Evolutionary conservation across 2,329 filamentous ascomycete genomes (phyloP), one percentile per base, ranked within the genome.

Genomic region (Neoascochyta sp.): DNA sequence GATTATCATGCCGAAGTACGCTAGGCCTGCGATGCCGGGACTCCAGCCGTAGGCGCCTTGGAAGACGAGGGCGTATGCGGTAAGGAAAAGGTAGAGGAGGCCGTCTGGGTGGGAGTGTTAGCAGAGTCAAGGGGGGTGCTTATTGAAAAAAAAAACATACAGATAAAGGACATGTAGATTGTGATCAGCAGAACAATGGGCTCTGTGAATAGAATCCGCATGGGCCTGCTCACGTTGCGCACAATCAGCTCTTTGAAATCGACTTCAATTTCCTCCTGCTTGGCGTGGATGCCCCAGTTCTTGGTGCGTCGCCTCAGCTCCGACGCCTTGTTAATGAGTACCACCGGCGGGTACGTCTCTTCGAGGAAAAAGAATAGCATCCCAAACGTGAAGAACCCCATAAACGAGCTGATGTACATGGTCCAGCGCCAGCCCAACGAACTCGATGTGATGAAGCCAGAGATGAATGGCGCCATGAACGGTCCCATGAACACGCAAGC

Each of bases 41-140:
- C 66, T 76, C 67, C 90, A 82, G 44, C 75, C 73, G 60, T 94
- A 83, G 4, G 88, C 71, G 2, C 63, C 58, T 39, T 81, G 70
- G 65, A 92, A 94, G 26, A 93, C 83, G 24, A 92, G 75, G 0
- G 84, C 81, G 49, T 93, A 93, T 1, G 86, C 84, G 0, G 86
- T 89, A 29, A 95, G 71, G 68, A 92, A 89, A 15, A 90, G 79
- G 54, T 92, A 94, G 1, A 94, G 75, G 1, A 92, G 70, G 5
- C 74, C 83, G 52, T 89, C 88, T 59, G n/a, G n/a, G 84, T 7
- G 11, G 10, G 3, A 17, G 1, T n/a, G 25, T 50, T 31, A 42
- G 32, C 13, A 13, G 12, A 14, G 8, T 16, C 5, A 10, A 17
- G 1, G 13, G 4, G 5, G 9, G 4, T 3, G 11, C 27, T 27